Evolutionary conservation across 768 basidiomycete genomes (phyloP), one percentile per base, ranked within the genome.

Genomic region (Lentinula boryana): DNA sequence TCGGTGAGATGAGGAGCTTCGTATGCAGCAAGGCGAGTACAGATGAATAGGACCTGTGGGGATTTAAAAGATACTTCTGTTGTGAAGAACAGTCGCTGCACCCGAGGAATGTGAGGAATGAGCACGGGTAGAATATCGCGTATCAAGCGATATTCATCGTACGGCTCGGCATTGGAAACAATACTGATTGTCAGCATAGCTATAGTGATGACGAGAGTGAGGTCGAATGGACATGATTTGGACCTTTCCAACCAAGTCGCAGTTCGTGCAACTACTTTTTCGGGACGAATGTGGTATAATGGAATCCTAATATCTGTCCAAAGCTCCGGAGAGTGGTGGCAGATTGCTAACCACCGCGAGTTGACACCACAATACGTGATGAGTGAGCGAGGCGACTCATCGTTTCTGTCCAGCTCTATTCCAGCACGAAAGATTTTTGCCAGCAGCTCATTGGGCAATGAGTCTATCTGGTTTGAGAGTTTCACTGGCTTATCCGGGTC

Each of bases 291-390:
- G 16, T 46, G 41, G 43, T 32, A 21, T 16, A 58, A 58, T 3
- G 57, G 57, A 31, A 58, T 40, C 21, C 57, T 46, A 18, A 58
- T 49, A 12, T 33, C 32, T 7, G 57, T 58, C 57, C 57, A 58
- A 3, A 58, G 44, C n/a, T 36, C 44, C 7, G 57, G 46, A 49
- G 31, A 48, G 15, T 33, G 21, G 15, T 33, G 57, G 12, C 57
- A 58, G 10, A 58, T 10, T 32, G 31, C 32, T 48, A 44, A 27
- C 57, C 57, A 58, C 4, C 57, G 57, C 18, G 32, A 50, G 41
- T 41, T 58, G 43, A 58, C 57, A 32, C 57, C 35, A 41, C 44
- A 58, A 18, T 48, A 48, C 8, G 57, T 36, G 57, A 58, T 21
- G 16, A 58, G 41, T 33, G 32, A 15, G 55, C 55, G 23, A 23